Conservation (phyloP, 2,329 filamentous ascomycete genomes). For the Metarhizium album region DNA sequence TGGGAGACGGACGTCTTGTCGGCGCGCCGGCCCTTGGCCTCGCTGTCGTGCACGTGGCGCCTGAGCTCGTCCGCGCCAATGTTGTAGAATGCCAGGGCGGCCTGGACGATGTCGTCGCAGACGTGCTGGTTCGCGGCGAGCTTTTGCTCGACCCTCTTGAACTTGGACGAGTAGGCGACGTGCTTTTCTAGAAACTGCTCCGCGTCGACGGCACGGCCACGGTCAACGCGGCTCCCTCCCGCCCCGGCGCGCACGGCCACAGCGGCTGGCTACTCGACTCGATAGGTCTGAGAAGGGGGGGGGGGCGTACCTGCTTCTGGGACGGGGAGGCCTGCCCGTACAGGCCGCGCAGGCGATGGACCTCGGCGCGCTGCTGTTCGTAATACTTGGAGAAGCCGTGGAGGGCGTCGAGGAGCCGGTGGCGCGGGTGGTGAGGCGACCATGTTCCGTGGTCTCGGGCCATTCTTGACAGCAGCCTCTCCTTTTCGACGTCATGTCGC, state of each 20-base stretch:
- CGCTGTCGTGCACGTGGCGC: conserved; percentile 26
- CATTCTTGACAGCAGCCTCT: conserved; percentile 20
- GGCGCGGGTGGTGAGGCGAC: conserved; percentile 25
- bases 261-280: no score
- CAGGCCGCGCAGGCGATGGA: conserved; percentile 23
- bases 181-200: conserved; percentile 40
- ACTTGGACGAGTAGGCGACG: conserved; percentile 45
- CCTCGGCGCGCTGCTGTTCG: conserved; percentile 23
- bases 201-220: not conserved
- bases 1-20: conserved; percentile 41
- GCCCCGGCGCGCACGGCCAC: no score
- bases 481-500: conserved; percentile 21
- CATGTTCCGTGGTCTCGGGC: conserved; percentile 19
- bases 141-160: conserved; percentile 30
- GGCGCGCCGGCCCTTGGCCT: conserved; percentile 25
- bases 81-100: conserved; percentile 35
- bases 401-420: conserved; percentile 29
- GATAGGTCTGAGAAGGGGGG: not conserved
- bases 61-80: conserved; percentile 33
- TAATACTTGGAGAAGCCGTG: conserved; percentile 26
- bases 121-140: conserved; percentile 33
- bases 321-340: conserved; percentile 25
- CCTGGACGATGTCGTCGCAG: conserved; percentile 33
- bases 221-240: no score
- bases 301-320: conserved; percentile 17